phyloP scores from a whole-genome alignment of 2,329 filamentous ascomycete genomes.

The Neurospora sp. region DNA sequence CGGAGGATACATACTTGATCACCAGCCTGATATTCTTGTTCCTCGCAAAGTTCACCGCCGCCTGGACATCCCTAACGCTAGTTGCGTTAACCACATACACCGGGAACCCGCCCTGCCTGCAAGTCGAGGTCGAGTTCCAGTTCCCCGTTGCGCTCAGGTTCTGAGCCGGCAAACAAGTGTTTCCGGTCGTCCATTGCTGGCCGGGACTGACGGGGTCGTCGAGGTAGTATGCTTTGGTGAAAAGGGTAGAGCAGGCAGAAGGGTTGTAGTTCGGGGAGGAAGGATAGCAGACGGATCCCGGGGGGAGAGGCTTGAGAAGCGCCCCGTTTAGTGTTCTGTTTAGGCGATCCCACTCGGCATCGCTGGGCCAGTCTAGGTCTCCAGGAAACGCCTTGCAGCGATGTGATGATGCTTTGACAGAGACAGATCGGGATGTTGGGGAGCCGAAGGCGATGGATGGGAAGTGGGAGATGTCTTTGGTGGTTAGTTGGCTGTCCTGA shows the following conservation, averaged over 20 bases:
- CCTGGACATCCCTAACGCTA: conserved; percentile 25
- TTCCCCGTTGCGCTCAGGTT: conserved; percentile 15
- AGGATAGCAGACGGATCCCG: conserved; percentile 22
- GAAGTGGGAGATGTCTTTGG: background rate
- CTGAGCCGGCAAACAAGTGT: conserved; percentile 21
- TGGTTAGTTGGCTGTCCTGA: background rate
- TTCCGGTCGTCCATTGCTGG: conserved; percentile 25
- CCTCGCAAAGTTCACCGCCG: conserved; percentile 29
- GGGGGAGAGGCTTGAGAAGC: conserved; percentile 22
- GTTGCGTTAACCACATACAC: conserved; percentile 29
- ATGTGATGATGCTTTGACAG: background rate
- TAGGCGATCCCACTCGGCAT: conserved; percentile 18
- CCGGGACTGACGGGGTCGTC: conserved; percentile 24
- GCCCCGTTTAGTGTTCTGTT: conserved; percentile 21
- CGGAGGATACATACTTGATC: conserved; percentile 25
- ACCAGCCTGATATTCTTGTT: conserved; percentile 35
- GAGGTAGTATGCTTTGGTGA: conserved; percentile 20
- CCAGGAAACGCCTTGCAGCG: conserved; percentile 5
- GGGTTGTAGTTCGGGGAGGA: conserved; percentile 17
- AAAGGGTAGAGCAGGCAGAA: conserved; percentile 19
- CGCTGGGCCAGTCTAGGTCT: conserved; percentile 6
- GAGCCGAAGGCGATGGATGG: background rate
- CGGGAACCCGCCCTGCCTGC: conserved; percentile 25
- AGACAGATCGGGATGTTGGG: background rate
- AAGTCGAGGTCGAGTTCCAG: conserved; percentile 18